A percentile compares a stretch with the other conserved stretches of the same genome.
Evolutionary conservation across 345 rosid genomes (phyloP).

Genomic region (Arabidopsis arenosa): DNA sequence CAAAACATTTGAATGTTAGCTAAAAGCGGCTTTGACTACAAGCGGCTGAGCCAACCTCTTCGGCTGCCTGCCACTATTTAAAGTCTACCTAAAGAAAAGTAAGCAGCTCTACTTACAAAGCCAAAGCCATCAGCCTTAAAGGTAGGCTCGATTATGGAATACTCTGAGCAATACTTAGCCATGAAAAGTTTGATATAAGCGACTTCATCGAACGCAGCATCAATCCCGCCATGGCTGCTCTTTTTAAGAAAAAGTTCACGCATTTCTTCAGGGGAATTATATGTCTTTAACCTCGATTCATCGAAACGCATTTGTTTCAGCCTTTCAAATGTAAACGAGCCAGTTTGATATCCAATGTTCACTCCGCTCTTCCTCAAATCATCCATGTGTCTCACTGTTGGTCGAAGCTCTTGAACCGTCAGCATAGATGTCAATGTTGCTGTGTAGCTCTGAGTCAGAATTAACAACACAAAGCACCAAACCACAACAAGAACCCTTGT

Average conservation of each 20-base stretch:
- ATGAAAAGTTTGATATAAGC: conserved; percentile 47
- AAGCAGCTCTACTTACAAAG: conserved; percentile 46
- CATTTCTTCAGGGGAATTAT: conserved; percentile 46
- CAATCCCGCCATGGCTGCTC: conserved; percentile 51
- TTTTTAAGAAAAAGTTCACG: conserved; percentile 48
- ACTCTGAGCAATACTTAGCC: conserved; percentile 48
- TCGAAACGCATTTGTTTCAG: conserved; percentile 43
- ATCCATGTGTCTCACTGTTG: conserved; percentile 52
- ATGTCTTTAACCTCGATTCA: conserved; percentile 39
- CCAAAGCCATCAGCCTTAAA: conserved; percentile 57
- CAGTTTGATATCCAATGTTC: conserved; percentile 52
- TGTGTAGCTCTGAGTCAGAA: conserved; percentile 75
- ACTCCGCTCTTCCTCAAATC: conserved; percentile 51
- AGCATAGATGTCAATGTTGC: conserved; percentile 70
- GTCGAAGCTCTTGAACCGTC: conserved; percentile 66
- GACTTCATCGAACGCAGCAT: conserved; percentile 55
- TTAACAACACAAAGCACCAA: conserved; percentile 74
- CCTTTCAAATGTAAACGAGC: conserved; percentile 55
- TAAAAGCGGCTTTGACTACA: too few relatives aligned
- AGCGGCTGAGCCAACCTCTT: too few relatives aligned
- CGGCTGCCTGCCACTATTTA: neutral
- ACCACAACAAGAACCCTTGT: conserved; percentile 62
- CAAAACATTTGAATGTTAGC: too few relatives aligned
- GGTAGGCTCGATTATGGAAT: conserved; percentile 48
- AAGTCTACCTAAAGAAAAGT: neutral